phyloP scores from a whole-genome alignment of 1,139 yeast genomes.

The Pichia inconspicua region DNA sequence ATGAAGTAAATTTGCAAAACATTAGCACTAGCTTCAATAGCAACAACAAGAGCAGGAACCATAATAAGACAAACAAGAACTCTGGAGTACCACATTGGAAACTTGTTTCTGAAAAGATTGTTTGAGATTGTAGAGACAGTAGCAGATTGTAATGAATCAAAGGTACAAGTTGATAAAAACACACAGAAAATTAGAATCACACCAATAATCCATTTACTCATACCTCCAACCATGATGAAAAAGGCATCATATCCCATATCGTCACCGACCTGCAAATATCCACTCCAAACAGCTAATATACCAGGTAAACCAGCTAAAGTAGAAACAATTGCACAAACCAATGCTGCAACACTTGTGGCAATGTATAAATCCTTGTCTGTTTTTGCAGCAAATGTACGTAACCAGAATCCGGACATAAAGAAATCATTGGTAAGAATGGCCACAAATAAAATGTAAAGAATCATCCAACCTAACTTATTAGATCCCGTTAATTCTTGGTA shows the following conservation, averaged over 20 bases:
- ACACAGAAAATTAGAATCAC: slow-evolving; percentile 70
- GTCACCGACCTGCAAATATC: slow-evolving; percentile 55
- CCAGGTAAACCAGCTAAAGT: slow-evolving; percentile 79
- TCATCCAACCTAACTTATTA: slow-evolving; percentile 79
- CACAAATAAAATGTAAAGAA: slow-evolving; percentile 71
- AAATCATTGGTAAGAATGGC: slow-evolving; percentile 88
- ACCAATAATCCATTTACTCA: slow-evolving; percentile 88
- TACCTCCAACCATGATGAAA: slow-evolving; percentile 55
- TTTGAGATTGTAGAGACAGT: slow-evolving; percentile 84
- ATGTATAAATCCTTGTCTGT: slow-evolving; percentile 67
- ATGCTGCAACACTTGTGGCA: slow-evolving; percentile 69
- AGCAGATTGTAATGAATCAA: slow-evolving; percentile 86
- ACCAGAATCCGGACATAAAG: slow-evolving; percentile 89
- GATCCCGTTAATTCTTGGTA: slow-evolving; percentile 46
- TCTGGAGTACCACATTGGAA: slow-evolving; percentile 60
- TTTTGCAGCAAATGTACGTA: slow-evolving; percentile 84
- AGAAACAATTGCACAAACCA: slow-evolving; percentile 54
- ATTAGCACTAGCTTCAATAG: slow-evolving; percentile 70
- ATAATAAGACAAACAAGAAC: slow-evolving; percentile 65
- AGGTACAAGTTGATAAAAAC: slow-evolving; percentile 75
- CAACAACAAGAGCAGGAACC: slow-evolving; percentile 80
- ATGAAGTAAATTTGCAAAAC: slow-evolving; percentile 81
- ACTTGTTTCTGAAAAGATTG: slow-evolving; percentile 77
- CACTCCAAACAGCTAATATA: slow-evolving; percentile 85
- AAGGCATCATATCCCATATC: slow-evolving; percentile 58